A percentile compares a stretch with the other conserved stretches of the same genome.
Conservation (phyloP, 2,329 filamentous ascomycete species). For the Paracamarosporium sp. region DNA sequence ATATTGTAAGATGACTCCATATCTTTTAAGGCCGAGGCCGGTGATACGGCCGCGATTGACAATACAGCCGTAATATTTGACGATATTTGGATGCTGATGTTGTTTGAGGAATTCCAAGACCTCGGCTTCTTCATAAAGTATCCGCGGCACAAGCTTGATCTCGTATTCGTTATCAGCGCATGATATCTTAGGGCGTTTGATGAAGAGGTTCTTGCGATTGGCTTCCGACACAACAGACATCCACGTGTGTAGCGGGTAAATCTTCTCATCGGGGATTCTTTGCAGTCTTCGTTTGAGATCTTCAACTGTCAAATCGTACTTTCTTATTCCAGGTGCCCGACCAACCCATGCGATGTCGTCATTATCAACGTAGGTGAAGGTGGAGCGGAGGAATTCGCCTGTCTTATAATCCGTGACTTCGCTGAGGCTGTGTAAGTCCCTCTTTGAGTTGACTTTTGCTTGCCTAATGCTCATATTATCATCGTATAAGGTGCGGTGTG, state of each 20-base stretch:
- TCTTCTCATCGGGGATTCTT: slow-evolving; percentile 1
- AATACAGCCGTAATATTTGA: slow-evolving; percentile 36
- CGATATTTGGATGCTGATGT: slow-evolving; percentile 36
- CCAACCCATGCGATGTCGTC: background rate
- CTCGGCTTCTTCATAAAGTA: slow-evolving; percentile 31
- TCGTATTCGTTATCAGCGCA: slow-evolving; percentile 33
- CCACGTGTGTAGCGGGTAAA: background rate
- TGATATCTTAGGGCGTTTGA: slow-evolving; percentile 38
- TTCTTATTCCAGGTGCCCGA: background rate
- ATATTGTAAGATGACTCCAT: slow-evolving; percentile 25
- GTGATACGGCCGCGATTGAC: slow-evolving; percentile 31
- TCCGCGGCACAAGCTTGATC: slow-evolving; percentile 34
- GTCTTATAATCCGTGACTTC: too few relatives aligned
- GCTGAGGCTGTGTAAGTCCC: too few relatives aligned
- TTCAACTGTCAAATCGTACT: background rate
- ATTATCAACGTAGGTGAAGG: background rate
- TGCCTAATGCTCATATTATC: too few relatives aligned
- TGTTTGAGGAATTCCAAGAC: slow-evolving; percentile 29
- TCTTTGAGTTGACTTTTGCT: too few relatives aligned
- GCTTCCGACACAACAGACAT: slow-evolving; percentile 11
- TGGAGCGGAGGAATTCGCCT: too few relatives aligned
- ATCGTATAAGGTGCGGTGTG: too few relatives aligned
- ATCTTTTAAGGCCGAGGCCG: slow-evolving; percentile 33
- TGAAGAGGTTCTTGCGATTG: slow-evolving; percentile 25
- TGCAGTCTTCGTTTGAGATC: slow-evolving; percentile 6